These are phyloP conservation scores for Elsinoe fawcettii DNA, from an alignment of 2,329 filamentous ascomycete genomes.

Conservation along the genomic window DNA sequence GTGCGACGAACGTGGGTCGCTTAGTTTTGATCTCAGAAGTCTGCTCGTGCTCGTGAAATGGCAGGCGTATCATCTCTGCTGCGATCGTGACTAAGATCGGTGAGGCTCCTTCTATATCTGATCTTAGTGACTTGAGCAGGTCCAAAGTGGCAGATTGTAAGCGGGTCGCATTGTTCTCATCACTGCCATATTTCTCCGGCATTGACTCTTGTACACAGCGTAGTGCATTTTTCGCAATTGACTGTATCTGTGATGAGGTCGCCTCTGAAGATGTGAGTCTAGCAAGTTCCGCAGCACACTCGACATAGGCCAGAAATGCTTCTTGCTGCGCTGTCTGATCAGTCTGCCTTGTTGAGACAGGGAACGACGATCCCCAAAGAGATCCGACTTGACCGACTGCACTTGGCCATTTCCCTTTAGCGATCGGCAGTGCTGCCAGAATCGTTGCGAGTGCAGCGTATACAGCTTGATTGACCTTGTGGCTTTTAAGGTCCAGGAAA, in stretches of 20 bases:
- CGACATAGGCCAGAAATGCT: slow-evolving; percentile 77
- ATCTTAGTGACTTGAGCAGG: slow-evolving; percentile 59
- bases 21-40: slow-evolving; percentile 42
- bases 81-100: slow-evolving; percentile 62
- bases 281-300: slow-evolving; percentile 69
- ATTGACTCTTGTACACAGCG: slow-evolving; percentile 64
- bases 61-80: slow-evolving; percentile 62
- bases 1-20: slow-evolving; percentile 67
- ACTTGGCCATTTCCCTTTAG: slow-evolving; percentile 22
- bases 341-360: slow-evolving; percentile 18
- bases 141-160: slow-evolving; percentile 64
- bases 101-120: slow-evolving; percentile 57
- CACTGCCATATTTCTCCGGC: slow-evolving; percentile 58
- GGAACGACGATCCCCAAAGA: slow-evolving; percentile 28
- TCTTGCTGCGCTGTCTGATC: slow-evolving; percentile 55
- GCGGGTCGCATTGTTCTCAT: slow-evolving; percentile 64
- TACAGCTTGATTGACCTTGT: slow-evolving; percentile 36
- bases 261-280: slow-evolving; percentile 61
- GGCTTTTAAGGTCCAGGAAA: slow-evolving; percentile 35
- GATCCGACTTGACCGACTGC: slow-evolving; percentile 25
- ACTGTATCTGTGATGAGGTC: slow-evolving; percentile 52
- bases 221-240: slow-evolving; percentile 64
- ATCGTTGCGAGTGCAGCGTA: slow-evolving; percentile 35
- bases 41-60: slow-evolving; percentile 42
- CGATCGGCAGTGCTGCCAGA: slow-evolving; percentile 27